A percentile compares a stretch with the other conserved stretches of the same genome.
phyloP scores from a whole-genome alignment of 768 basidiomycete species.

The Podaxis rugospora region DNA sequence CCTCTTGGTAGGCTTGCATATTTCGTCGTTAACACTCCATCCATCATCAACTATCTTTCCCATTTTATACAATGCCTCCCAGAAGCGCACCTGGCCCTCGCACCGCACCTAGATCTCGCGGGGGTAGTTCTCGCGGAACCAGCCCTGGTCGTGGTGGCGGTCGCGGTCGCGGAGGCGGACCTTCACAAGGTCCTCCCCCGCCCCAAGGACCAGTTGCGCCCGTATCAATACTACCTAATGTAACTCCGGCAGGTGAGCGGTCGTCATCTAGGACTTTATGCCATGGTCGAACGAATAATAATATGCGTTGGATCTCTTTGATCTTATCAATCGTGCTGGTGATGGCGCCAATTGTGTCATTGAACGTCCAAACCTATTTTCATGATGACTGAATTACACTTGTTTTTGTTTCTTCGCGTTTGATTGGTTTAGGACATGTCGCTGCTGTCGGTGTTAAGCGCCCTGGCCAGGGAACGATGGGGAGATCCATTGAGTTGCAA shows the following conservation, averaged over 20 bases:
- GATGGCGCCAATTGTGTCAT: background rate
- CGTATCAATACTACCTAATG: constrained; percentile 19
- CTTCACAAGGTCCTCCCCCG: constrained; percentile 22
- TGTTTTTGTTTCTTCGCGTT: background rate
- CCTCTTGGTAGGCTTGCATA: constrained; percentile 6
- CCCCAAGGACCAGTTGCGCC: constrained; percentile 12
- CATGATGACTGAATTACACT: background rate
- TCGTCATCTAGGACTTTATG: constrained; percentile 2
- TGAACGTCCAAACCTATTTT: background rate
- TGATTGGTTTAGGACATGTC: constrained; percentile 21
- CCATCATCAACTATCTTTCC: no score
- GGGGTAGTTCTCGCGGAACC: constrained; percentile 15
- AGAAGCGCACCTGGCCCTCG: constrained; percentile 8
- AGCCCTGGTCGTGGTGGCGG: background rate
- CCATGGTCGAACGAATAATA: background rate
- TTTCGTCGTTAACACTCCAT: background rate
- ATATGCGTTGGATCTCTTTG: constrained; percentile 16
- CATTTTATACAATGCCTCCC: background rate
- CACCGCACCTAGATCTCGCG: constrained; percentile 4
- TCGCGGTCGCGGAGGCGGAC: constrained; percentile 4
- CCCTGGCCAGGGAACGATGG: constrained; percentile 27
- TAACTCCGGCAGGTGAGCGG: constrained; percentile 27
- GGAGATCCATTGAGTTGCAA: constrained; percentile 20
- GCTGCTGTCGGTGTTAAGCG: constrained; percentile 29
- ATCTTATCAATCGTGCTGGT: constrained; percentile 47